phyloP scores from a whole-genome alignment of 176 grass and related monocot genomes.

The bread wheat (Triticum aestivum) region DNA sequence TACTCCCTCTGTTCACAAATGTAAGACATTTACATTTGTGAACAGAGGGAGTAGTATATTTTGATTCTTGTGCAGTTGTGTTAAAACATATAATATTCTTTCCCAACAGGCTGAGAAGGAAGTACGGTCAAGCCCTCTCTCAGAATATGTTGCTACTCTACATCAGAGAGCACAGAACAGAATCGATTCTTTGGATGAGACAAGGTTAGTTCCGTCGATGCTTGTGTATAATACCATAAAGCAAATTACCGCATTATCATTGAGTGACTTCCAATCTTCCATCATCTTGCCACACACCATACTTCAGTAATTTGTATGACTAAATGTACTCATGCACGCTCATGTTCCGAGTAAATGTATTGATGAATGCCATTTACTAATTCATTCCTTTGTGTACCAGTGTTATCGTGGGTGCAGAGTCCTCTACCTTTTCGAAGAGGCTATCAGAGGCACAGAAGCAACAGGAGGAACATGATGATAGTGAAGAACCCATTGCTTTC shows the following conservation, averaged over 20 bases:
- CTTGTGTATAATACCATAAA: slow-evolving; percentile 14
- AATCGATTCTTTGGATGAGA: slow-evolving; percentile 65
- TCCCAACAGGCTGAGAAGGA: slow-evolving; percentile 71
- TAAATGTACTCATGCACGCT: not conserved
- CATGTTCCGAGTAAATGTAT: slow-evolving; percentile 3
- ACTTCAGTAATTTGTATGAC: slow-evolving; percentile 12
- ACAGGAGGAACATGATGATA: slow-evolving; percentile 53
- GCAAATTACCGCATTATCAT: not conserved
- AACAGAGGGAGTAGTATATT: not conserved
- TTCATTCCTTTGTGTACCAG: slow-evolving; percentile 38
- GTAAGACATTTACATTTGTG: too few species aligned
- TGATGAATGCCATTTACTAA: slow-evolving; percentile 27
- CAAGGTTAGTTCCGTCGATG: slow-evolving; percentile 49
- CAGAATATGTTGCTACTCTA: slow-evolving; percentile 63
- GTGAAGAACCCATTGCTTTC: slow-evolving; percentile 67
- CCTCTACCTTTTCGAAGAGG: slow-evolving; percentile 56
- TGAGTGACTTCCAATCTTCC: not conserved
- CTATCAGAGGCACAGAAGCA: slow-evolving; percentile 57
- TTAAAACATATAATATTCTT: slow-evolving; percentile 27
- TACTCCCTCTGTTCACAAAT: not conserved
- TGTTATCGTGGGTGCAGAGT: slow-evolving; percentile 75
- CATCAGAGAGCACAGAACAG: slow-evolving; percentile 65
- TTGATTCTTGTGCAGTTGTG: not conserved
- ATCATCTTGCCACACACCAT: not conserved
- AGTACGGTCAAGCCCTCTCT: slow-evolving; percentile 66